phyloP scores from a whole-genome alignment of 768 basidiomycete genomes.

The Lactifluus pinguis region DNA sequence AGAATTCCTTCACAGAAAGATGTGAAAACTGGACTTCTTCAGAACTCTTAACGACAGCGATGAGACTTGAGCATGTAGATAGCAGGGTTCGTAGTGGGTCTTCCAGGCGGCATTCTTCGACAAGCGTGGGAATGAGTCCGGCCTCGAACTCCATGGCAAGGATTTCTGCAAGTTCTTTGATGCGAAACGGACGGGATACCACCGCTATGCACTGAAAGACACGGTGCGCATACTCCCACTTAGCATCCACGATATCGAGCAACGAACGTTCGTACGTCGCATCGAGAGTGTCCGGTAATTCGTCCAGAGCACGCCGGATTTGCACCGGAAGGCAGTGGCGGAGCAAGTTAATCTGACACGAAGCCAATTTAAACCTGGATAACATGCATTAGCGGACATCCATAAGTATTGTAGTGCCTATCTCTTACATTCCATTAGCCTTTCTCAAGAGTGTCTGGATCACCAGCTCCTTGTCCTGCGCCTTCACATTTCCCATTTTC shows the following conservation, averaged over 20 bases:
- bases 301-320: not conserved
- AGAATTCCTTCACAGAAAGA: conserved; percentile 6
- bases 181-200: not conserved
- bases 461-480: not conserved
- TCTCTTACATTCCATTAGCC: not conserved
- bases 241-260: not conserved
- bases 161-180: conserved; percentile 1
- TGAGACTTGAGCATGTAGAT: not conserved
- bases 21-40: conserved; percentile 3
- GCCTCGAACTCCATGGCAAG: not conserved
- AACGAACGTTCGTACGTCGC: not conserved
- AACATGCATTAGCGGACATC: not conserved
- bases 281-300: not conserved
- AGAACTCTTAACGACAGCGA: not conserved
- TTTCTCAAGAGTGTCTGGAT: not conserved
- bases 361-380: not conserved
- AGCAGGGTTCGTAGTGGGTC: not conserved
- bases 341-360: not conserved
- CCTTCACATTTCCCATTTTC: not conserved
- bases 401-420: not conserved
- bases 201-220: not conserved
- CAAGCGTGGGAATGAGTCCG: not conserved
- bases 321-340: not conserved
- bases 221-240: not conserved
- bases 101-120: not conserved